Evolutionary conservation across 1,284 basidiomycete genomes (phyloP), one percentile per base, ranked within the genome.

Genomic region (Heliocybe sulcata): DNA sequence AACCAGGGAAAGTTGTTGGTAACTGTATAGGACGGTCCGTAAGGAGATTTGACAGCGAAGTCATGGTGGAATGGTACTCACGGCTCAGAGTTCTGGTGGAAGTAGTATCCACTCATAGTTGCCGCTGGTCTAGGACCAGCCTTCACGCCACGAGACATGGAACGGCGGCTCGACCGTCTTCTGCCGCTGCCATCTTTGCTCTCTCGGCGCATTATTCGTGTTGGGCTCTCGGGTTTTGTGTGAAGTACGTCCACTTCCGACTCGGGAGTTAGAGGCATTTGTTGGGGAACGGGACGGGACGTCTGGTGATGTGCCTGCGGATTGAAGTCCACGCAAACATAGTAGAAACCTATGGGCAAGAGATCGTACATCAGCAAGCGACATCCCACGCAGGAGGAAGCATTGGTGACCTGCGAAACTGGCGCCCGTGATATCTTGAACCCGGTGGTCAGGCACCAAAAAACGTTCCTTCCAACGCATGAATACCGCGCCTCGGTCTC

Each of bases 381-480:
- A 53, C 52, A 26, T 51, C 35, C 54, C 35, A 54, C 20, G 38
- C 29, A 45, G 56, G 57, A 59, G 48, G 33, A 57, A 23, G 35
- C 42, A 74, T n/a, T n/a, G n/a, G 81, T 65, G 63, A 92, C 93
- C 93, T 59, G 93, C 94, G 72, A 96, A 98, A 67, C 90, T 94
- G 3, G 95, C 95, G 27, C 95, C 95, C 63, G 85, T 93, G 69
- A 98, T 97, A 70, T 96, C 93, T 66, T 92, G 85, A 49, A 96
- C 92, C 56, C 87, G 82, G 70, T 96, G 92, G 69, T 96, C 92
- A 9, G 95, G 95, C 12, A 98, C 92, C 56, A 98, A 75, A 70
- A 98, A 98, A 63, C 87, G 81, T 72, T 98, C 95, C 72, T 98
- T 98, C 90, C 94, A 97, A 57, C 95, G 79, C 89, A 98, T 94